Base-by-base conservation (phyloP, 2,329 filamentous ascomycete species). In the Pestalotiopsis sp. region DNA sequence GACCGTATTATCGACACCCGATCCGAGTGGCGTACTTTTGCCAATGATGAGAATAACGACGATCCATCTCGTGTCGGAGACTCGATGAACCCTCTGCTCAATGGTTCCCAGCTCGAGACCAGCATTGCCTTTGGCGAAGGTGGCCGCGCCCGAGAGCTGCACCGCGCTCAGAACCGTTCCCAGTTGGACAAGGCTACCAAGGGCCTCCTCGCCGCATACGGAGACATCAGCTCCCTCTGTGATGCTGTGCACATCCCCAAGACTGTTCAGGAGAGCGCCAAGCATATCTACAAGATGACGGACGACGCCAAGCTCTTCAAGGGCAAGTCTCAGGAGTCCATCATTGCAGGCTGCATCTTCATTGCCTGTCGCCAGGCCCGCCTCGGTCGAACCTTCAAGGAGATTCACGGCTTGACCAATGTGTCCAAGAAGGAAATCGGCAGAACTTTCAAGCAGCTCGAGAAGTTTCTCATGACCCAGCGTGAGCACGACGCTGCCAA, bases 1-100 rank as follows among this genome's bases (percentile, higher is more conserved):
- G 93, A 95, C 77, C 92, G 94, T 73, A 94, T 96, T 79, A 95
- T 99, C 77, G 97, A 99, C 79, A 97, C 93, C 70, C 92, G 97
- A 71, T 97, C 94, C 62, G 96, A 99, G 83, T 99, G 96, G 96
- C 93, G 96, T 79, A 99, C 96, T 0, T 99, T 99, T 83, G 94
- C 95, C 78, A 98, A 98, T 79, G 96, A 99, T 77, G 97, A 99
- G 79, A 94, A 93, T 77, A 95, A 93, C 77, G 97, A 98, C 75
- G 96, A 99, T 74, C 96, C 97, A 4, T 98, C 94, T 69, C 96
- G 96, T 94, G 95, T 99, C 73, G 96, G 96, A 84, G 96, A 98
- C 75, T 93, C 92, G 5, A 91, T 92, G 70, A 98, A 98, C 77
- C 92, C 93, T 66, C 90, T 99, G 58, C 87, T 97, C 68, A 94